Conservation (phyloP, 1,284 basidiomycete species). For the Neolentinus lepideus region DNA sequence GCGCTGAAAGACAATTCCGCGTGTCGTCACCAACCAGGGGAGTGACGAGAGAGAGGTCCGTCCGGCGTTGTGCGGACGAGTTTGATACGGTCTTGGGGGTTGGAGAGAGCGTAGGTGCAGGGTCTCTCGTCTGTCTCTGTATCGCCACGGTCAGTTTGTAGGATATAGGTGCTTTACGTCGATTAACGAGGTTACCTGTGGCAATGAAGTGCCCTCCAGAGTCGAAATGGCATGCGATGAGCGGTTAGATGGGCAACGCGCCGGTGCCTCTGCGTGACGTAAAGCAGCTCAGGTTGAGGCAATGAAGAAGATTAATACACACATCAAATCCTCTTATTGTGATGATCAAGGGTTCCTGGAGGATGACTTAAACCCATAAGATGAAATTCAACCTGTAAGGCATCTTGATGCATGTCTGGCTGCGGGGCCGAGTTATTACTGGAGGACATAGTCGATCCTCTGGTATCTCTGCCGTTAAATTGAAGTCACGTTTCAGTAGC, state of each 20-base stretch:
- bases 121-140: slow-evolving; percentile 75
- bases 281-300: not conserved
- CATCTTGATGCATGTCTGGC: too few species aligned
- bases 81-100: slow-evolving; percentile 40
- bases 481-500: not conserved
- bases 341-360: too few species aligned
- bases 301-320: slow-evolving; percentile 1
- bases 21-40: too few species aligned
- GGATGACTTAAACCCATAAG: slow-evolving; percentile 64
- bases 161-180: too few species aligned
- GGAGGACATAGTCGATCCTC: not conserved
- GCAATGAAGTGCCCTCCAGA: slow-evolving; percentile 54
- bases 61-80: slow-evolving; percentile 32
- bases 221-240: slow-evolving; percentile 60
- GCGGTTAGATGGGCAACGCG: slow-evolving; percentile 83
- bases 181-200: too few species aligned
- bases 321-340: too few species aligned
- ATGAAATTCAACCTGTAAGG: slow-evolving; percentile 68
- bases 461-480: not conserved
- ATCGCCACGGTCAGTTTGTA: too few species aligned
- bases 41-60: slow-evolving; percentile 34
- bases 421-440: too few species aligned
- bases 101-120: slow-evolving; percentile 34
- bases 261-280: slow-evolving; percentile 71
- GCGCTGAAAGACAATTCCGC: slow-evolving; percentile 37